These are phyloP conservation scores for Avena insularis DNA, from an alignment of 176 grass and related monocot species.

Conservation along the genomic window DNA sequence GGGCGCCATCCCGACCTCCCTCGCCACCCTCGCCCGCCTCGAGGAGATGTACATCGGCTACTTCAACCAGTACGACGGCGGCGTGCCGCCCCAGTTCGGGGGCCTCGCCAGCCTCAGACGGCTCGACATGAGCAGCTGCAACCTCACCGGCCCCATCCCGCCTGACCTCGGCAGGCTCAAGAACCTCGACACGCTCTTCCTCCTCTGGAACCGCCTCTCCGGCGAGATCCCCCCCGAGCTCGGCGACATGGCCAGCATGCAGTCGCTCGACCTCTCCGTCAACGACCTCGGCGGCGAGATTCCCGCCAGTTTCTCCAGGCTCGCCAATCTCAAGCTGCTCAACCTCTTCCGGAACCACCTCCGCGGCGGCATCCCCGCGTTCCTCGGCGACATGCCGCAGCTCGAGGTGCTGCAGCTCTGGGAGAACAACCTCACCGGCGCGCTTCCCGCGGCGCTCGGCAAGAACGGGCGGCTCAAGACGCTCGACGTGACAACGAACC, in stretches of 20 bases:
- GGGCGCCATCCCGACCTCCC: conserved; percentile 48
- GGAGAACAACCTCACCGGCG: conserved; percentile 83
- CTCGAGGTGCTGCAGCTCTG: conserved; percentile 81
- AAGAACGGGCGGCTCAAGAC: conserved; percentile 56
- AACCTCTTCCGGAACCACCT: conserved; percentile 83
- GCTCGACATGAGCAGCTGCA: conserved; percentile 77
- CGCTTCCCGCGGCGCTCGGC: conserved; percentile 53
- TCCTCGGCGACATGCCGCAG: conserved; percentile 50
- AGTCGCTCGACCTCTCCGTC: conserved; percentile 75
- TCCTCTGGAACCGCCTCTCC: conserved; percentile 64
- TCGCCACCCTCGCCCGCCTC: conserved; percentile 34
- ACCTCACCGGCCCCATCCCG: conserved; percentile 65
- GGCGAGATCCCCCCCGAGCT: conserved; percentile 61
- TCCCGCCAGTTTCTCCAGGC: conserved; percentile 43
- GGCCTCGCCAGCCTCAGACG: conserved; percentile 43
- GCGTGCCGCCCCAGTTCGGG: conserved; percentile 69
- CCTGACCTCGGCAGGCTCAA: conserved; percentile 53
- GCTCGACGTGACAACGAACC: conserved; percentile 72
- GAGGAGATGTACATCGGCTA: conserved; percentile 70
- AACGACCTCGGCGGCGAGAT: conserved; percentile 86
- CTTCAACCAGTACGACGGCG: conserved; percentile 74
- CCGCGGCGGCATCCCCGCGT: conserved; percentile 59
- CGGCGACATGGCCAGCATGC: conserved; percentile 39
- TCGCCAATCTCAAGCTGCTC: conserved; percentile 54
- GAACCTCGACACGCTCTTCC: conserved; percentile 69